These are phyloP conservation scores for Raffaelea arxii DNA, from an alignment of 2,329 filamentous ascomycete species.

Conservation along the genomic window DNA sequence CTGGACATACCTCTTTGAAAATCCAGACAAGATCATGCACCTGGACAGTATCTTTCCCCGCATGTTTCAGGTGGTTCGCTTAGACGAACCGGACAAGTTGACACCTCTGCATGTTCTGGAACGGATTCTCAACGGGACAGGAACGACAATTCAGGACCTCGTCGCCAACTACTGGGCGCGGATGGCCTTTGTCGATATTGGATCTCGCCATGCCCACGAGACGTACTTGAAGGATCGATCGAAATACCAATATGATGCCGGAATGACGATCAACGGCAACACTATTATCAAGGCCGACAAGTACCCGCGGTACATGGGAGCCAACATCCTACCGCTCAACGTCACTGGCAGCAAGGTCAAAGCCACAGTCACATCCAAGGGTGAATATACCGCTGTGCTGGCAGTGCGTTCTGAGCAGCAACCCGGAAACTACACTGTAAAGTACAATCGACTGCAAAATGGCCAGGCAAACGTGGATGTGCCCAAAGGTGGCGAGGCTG, in stretches of 20 bases:
- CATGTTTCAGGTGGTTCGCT: no score
- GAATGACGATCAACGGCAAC: conserved; percentile 24
- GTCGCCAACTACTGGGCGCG: conserved; percentile 41
- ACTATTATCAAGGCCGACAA: conserved; percentile 30
- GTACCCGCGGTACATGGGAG: conserved; percentile 37
- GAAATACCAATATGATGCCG: conserved; percentile 30
- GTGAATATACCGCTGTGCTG: no score
- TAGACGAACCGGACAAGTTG: no score
- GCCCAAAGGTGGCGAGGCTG: no score
- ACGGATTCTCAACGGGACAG: conserved; percentile 16
- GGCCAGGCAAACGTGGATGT: no score
- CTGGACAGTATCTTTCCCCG: no score
- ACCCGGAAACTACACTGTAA: no score
- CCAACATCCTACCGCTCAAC: conserved; percentile 39
- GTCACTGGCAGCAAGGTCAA: conserved; percentile 4
- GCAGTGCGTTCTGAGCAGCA: no score
- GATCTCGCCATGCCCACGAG: conserved; percentile 28
- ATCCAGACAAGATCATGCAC: conserved; percentile 32
- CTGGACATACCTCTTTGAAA: conserved; percentile 36
- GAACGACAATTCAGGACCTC: conserved; percentile 25
- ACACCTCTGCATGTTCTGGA: conserved; percentile 37
- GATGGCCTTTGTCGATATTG: conserved; percentile 43
- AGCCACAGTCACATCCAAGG: background rate
- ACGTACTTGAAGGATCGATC: conserved; percentile 25
- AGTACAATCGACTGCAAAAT: no score